phyloP scores from a whole-genome alignment of 2,329 filamentous ascomycete species.

The Colletotrichum plurivorum region DNA sequence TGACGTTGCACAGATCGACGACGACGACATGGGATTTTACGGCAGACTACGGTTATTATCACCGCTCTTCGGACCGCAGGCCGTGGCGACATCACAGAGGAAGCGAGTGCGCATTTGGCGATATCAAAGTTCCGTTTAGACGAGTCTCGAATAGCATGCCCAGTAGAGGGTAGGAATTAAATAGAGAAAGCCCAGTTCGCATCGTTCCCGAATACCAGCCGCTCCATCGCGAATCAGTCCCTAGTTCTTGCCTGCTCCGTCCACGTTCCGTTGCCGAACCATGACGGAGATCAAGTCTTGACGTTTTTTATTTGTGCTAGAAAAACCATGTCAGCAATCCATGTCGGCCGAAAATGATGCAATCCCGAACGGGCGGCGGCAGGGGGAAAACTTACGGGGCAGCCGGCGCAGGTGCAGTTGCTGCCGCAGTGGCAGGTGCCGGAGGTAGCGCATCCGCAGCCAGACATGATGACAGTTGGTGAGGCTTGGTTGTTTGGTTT shows the following conservation, averaged over 20 bases:
- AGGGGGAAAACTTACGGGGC: conserved; percentile 55
- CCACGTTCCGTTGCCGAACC: background rate
- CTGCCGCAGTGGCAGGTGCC: conserved; percentile 59
- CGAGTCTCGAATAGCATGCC: background rate
- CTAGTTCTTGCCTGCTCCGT: background rate
- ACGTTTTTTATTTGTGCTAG: conserved; percentile 35
- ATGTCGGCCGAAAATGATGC: background rate
- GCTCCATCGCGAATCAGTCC: background rate
- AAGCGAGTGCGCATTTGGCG: background rate
- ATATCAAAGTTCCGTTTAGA: conserved; percentile 6
- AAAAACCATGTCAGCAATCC: background rate
- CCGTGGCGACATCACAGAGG: background rate
- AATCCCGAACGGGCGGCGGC: background rate
- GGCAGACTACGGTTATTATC: no score
- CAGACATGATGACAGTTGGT: conserved; percentile 54
- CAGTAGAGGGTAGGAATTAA: no score
- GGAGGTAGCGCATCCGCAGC: conserved; percentile 58
- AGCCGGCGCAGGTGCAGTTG: conserved; percentile 58
- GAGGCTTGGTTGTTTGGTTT: conserved; percentile 9
- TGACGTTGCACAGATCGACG: conserved; percentile 4
- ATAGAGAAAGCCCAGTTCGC: background rate
- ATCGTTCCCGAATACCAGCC: background rate
- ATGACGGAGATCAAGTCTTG: background rate
- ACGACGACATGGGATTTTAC: background rate
- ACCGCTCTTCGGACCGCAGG: background rate